A percentile compares a stretch with the other conserved stretches of the same genome.
phyloP scores from a whole-genome alignment of 352 stramenopile species.

The Pythium folliculosum region DNA sequence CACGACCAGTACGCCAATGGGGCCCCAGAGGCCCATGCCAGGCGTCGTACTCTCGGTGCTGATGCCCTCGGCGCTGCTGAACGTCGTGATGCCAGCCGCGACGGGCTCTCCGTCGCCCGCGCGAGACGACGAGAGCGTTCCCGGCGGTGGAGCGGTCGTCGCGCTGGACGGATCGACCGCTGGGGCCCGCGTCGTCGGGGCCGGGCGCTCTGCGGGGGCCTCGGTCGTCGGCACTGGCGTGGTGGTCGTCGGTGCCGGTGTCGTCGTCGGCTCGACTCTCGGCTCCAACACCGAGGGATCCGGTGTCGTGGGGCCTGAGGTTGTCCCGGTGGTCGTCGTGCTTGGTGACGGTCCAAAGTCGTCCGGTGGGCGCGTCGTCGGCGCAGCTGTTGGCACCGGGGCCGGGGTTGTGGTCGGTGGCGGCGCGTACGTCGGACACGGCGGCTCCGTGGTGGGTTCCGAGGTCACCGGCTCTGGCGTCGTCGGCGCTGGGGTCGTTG shows the following conservation, averaged over 20 bases:
- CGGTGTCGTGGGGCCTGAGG: neutral
- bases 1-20: neutral
- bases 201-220: neutral
- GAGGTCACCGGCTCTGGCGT: neutral
- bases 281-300: neutral
- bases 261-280: neutral
- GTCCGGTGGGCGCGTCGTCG: too few species aligned
- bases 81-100: neutral
- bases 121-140: too few species aligned
- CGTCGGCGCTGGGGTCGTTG: conserved; percentile 3
- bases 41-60: neutral
- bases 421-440: neutral
- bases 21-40: neutral
- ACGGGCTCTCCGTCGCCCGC: neutral
- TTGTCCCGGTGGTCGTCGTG: too few species aligned
- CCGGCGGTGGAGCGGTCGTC: neutral
- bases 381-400: too few species aligned
- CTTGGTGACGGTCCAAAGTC: too few species aligned
- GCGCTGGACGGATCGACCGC: neutral
- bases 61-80: neutral
- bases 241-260: neutral
- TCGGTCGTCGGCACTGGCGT: neutral
- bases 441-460: neutral
- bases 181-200: neutral
- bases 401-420: neutral